Conservation (phyloP, 2,329 filamentous ascomycete genomes). For the Sporothrix brasiliensis region DNA sequence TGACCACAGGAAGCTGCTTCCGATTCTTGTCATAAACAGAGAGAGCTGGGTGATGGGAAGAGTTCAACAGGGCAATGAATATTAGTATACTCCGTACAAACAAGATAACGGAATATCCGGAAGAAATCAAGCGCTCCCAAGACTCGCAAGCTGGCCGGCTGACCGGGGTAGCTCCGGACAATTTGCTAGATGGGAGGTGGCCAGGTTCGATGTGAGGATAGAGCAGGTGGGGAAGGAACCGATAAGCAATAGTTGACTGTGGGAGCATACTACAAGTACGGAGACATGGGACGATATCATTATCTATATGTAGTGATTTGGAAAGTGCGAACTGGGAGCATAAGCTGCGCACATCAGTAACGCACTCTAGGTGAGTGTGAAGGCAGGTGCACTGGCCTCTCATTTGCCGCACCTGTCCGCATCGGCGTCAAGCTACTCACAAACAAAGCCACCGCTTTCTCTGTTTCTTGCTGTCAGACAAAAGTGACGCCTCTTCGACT, state of each 20-base stretch:
- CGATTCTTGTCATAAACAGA: slow-evolving; percentile 20
- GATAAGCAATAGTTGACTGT: background rate
- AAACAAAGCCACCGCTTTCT: background rate
- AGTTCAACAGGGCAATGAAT: slow-evolving; percentile 19
- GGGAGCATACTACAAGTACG: background rate
- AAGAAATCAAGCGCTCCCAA: background rate
- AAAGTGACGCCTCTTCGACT: slow-evolving; percentile 10
- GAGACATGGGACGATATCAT: background rate
- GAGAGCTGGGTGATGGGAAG: slow-evolving; percentile 24
- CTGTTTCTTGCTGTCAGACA: slow-evolving; percentile 25
- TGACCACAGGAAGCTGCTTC: slow-evolving; percentile 13
- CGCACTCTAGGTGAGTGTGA: background rate
- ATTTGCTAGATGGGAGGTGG: slow-evolving; percentile 10
- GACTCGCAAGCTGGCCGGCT: slow-evolving; percentile 16
- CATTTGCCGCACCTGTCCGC: slow-evolving; percentile 28
- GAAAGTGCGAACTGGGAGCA: background rate
- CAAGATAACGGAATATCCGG: slow-evolving; percentile 23
- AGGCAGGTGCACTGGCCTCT: slow-evolving; percentile 3
- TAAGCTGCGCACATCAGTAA: background rate
- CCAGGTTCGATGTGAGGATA: slow-evolving; percentile 18
- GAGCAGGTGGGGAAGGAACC: slow-evolving; percentile 19
- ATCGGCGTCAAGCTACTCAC: background rate
- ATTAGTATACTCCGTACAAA: background rate
- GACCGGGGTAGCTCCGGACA: slow-evolving; percentile 9
- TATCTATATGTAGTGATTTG: slow-evolving; percentile 8